Evolutionary conservation across 2,329 filamentous ascomycete genomes (phyloP), one percentile per base, ranked within the genome.

Genomic region (Penicillium sp.): DNA sequence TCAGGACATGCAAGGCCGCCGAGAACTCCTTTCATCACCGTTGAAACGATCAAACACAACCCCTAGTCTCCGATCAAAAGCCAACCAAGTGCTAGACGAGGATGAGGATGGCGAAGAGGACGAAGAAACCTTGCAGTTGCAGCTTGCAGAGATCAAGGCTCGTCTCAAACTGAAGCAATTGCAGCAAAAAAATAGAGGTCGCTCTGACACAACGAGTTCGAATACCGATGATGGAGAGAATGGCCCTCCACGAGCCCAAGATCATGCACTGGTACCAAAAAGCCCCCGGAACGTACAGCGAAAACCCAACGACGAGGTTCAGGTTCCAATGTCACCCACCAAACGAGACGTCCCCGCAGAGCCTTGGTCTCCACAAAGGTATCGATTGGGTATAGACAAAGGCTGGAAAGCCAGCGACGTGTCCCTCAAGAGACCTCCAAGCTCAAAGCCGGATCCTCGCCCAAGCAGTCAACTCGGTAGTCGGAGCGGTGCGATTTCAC

Each of bases 361-460:
- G 10, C 80, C 79, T 23, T 78, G 74, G 16, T 95, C 89, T 1
- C 90, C 92, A 1, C 83, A 83, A 36, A 75, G 89, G 43, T 77
- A 92, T 10, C 65, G 87, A 12, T 64, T 96, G 11, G 90, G 92
- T 4, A 93, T 96, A 45, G 89, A 95, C 64, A 93, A 94, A 60
- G 88, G 87, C 1, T 68, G 89, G 23, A 83, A 74, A 52, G 88
- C 82, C 2, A 78, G 78, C 41, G 87, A 95, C 53, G 74, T 96
- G 20, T 95, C 89, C 2, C 68, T 96, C 17, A 92, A 85, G 62
- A 75, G 86, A 48, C 79, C 85, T 2, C 62, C 61, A 14, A 57
- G 47, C 31, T 54, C 56, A 18, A 55, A 44, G 31, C 32, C 46
- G 5, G 41, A 47, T 43, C 37, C 55, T 48, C 57, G 64, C 32